These are phyloP conservation scores for Trichosporon asahii DNA, from an alignment of 1,284 basidiomycete genomes.

Conservation along the genomic window DNA sequence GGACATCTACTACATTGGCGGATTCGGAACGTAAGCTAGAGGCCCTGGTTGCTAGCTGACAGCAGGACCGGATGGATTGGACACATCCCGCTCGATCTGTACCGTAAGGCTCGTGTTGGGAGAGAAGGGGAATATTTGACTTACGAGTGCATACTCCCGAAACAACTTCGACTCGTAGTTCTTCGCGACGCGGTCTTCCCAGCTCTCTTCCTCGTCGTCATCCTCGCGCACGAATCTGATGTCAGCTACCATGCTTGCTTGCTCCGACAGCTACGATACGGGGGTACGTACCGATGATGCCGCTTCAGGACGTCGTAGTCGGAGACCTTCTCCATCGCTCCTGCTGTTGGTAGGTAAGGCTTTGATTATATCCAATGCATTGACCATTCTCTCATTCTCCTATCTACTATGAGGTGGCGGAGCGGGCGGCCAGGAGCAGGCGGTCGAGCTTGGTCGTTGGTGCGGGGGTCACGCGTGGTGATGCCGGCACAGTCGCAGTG, in stretches of 20 bases:
- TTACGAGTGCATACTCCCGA: constrained; percentile 75
- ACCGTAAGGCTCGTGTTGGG: constrained; percentile 49
- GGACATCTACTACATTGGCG: constrained; percentile 64
- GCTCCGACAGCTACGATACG: background rate
- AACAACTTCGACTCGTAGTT: constrained; percentile 84
- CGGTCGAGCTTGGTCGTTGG: too few relatives aligned
- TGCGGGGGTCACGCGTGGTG: too few relatives aligned
- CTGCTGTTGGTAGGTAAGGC: too few relatives aligned
- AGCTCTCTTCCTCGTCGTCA: constrained; percentile 54
- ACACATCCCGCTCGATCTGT: constrained; percentile 58
- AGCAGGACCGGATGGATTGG: constrained; percentile 58
- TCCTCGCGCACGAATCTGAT: constrained; percentile 75
- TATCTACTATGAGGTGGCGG: too few relatives aligned
- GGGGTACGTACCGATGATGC: constrained; percentile 48
- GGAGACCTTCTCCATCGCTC: background rate
- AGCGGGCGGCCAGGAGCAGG: too few relatives aligned
- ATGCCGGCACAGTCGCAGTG: too few relatives aligned
- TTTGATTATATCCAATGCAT: too few relatives aligned
- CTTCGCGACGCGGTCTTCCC: constrained; percentile 75
- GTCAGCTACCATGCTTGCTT: background rate
- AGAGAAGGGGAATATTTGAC: constrained; percentile 12
- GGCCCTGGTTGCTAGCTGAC: constrained; percentile 5
- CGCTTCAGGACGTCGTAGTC: constrained; percentile 56
- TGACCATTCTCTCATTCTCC: too few relatives aligned
- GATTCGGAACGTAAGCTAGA: constrained; percentile 60